These are phyloP conservation scores for Pestalotiopsis sp. DNA, from an alignment of 2,329 filamentous ascomycete species.

Conservation along the genomic window DNA sequence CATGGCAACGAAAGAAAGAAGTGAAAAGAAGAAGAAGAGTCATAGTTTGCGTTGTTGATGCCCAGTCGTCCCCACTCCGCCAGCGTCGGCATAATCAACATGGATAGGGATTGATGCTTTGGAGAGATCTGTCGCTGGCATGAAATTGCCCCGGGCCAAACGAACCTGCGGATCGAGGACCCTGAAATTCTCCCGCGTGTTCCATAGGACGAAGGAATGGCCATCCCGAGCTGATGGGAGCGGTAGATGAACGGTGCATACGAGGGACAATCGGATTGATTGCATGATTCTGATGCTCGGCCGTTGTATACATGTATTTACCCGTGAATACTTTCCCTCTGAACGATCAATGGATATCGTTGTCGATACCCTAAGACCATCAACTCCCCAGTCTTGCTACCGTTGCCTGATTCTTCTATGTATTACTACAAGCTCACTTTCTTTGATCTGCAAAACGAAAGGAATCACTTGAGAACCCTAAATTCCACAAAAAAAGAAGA, in stretches of 20 bases:
- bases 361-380: not conserved
- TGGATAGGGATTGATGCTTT: not conserved
- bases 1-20: slow-evolving; percentile 10
- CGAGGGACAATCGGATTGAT: not conserved
- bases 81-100: slow-evolving; percentile 9
- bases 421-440: not conserved
- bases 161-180: not conserved
- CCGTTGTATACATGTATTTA: not conserved
- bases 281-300: not conserved
- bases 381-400: not conserved
- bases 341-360: not conserved
- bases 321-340: not conserved
- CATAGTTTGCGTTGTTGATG: slow-evolving; percentile 8
- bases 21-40: slow-evolving; percentile 3
- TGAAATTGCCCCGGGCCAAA: not conserved
- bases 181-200: slow-evolving; percentile 1
- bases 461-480: not conserved
- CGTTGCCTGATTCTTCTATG: not conserved
- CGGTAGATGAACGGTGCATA: not conserved
- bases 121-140: not conserved
- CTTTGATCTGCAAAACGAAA: not conserved
- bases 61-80: not conserved
- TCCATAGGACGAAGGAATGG: not conserved
- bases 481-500: slow-evolving; percentile 5
- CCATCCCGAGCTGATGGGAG: not conserved